phyloP scores from a whole-genome alignment of 306 rosid species.

The Citrullus mucosospermus region DNA sequence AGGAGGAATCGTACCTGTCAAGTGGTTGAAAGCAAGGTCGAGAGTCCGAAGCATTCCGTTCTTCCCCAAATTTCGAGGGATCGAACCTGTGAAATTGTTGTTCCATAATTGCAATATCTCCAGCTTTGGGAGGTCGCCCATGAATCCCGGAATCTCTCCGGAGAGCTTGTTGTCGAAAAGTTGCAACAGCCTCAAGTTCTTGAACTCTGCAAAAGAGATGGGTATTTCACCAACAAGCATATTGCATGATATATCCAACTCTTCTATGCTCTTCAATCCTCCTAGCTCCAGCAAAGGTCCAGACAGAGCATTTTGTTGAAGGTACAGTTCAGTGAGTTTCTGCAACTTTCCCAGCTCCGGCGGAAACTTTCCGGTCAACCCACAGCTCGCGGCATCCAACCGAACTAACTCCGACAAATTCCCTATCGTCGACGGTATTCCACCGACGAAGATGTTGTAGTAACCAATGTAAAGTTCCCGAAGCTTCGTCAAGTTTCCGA shows the following conservation, averaged over 20 bases:
- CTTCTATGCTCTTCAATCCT: constrained; percentile 42
- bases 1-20: constrained; percentile 70
- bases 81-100: constrained; percentile 75
- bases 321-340: constrained; percentile 60
- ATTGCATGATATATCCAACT: constrained; percentile 87
- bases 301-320: constrained; percentile 68
- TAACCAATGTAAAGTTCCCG: constrained; percentile 72
- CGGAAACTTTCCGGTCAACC: constrained; percentile 61
- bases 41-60: constrained; percentile 44
- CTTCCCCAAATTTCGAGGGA: constrained; percentile 61
- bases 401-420: constrained; percentile 52
- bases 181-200: constrained; percentile 56
- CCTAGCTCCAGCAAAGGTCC: constrained; percentile 58
- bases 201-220: constrained; percentile 37
- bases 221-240: constrained; percentile 67
- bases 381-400: constrained; percentile 68
- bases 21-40: constrained; percentile 72
- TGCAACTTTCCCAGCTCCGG: constrained; percentile 55
- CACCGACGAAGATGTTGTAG: constrained; percentile 46
- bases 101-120: constrained; percentile 85
- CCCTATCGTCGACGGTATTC: constrained; percentile 64
- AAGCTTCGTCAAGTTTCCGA: constrained; percentile 50
- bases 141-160: constrained; percentile 75
- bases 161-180: constrained; percentile 71
- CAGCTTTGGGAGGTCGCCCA: constrained; percentile 52